A percentile compares a stretch with the other conserved stretches of the same genome.
Conservation (phyloP, 306 rosid genomes). For the Oxytropis ochrocephala region DNA sequence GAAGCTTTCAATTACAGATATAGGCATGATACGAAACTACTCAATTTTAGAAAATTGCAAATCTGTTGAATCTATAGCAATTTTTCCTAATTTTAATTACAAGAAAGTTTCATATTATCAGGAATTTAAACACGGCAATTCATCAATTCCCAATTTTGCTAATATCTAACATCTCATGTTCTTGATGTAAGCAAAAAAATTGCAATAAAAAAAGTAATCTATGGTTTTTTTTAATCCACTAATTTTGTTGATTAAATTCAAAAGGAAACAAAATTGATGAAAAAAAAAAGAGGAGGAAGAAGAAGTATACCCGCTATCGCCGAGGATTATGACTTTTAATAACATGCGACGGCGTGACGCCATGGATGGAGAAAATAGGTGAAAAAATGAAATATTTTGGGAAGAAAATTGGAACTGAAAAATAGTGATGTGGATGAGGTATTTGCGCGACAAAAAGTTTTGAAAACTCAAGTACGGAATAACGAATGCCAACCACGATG, state of each 20-base stretch:
- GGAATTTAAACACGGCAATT: not conserved
- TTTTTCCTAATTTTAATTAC: not conserved
- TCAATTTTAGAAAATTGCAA: not conserved
- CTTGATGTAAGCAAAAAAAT: not conserved
- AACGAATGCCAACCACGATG: not conserved
- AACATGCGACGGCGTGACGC: conserved; percentile 99
- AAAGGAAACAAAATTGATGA: not conserved
- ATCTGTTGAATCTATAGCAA: not conserved
- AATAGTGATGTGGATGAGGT: conserved; percentile 8
- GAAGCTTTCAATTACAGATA: not conserved
- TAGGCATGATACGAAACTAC: not conserved
- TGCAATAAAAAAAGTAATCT: no score
- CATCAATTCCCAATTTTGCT: not conserved
- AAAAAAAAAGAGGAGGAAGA: not conserved
- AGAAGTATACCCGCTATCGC: conserved; percentile 82
- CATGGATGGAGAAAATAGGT: conserved; percentile 42
- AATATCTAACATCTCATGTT: not conserved
- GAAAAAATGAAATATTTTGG: not conserved
- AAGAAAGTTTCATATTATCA: not conserved
- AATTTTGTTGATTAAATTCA: not conserved
- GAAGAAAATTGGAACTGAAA: not conserved
- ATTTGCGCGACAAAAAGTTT: conserved; percentile 8
- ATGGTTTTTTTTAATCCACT: no score
- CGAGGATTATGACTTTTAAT: conserved; percentile 94
- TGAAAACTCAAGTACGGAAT: not conserved